Evolutionary conservation across 352 stramenopile genomes (phyloP).

Genomic region (Albugo candida): DNA sequence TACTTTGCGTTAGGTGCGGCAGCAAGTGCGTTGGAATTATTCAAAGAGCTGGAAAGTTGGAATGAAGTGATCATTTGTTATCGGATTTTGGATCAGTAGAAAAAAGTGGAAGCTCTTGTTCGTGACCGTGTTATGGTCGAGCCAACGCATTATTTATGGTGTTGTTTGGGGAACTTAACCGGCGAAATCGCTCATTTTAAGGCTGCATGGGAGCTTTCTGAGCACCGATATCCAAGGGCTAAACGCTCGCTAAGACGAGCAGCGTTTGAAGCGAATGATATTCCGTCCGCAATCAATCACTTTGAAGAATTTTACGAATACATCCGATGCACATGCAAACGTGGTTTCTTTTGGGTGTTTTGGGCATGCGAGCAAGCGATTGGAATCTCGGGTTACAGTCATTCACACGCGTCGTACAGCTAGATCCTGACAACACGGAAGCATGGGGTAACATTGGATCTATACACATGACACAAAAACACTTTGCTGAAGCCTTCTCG

Average conservation of each 20-base stretch:
- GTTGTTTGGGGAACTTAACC: slow-evolving; percentile 83
- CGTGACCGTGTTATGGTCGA: slow-evolving; percentile 61
- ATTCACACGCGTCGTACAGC: slow-evolving; percentile 86
- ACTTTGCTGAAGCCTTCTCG: slow-evolving; percentile 59
- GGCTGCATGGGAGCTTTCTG: slow-evolving; percentile 82
- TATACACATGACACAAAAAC: slow-evolving; percentile 74
- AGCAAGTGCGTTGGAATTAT: slow-evolving; percentile 83
- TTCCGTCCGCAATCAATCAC: slow-evolving; percentile 48
- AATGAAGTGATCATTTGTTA: slow-evolving; percentile 94
- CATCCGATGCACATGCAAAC: slow-evolving; percentile 78
- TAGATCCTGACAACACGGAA: slow-evolving; percentile 81
- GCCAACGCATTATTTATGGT: slow-evolving; percentile 86
- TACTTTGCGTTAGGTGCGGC: slow-evolving; percentile 83
- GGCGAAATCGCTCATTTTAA: slow-evolving; percentile 80
- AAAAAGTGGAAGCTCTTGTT: slow-evolving; percentile 80
- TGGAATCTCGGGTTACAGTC: slow-evolving; percentile 74
- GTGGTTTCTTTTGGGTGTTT: slow-evolving; percentile 87
- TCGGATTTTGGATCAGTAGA: slow-evolving; percentile 79
- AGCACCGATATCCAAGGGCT: slow-evolving; percentile 79
- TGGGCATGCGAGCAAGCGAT: slow-evolving; percentile 76
- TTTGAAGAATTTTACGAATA: slow-evolving; percentile 76
- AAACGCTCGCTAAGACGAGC: slow-evolving; percentile 82
- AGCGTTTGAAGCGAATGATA: slow-evolving; percentile 77
- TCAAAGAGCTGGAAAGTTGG: slow-evolving; percentile 89
- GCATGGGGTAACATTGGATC: slow-evolving; percentile 44